These are phyloP conservation scores for Paspalum vaginatum DNA, from an alignment of 176 grass and related monocot species.

Conservation along the genomic window DNA sequence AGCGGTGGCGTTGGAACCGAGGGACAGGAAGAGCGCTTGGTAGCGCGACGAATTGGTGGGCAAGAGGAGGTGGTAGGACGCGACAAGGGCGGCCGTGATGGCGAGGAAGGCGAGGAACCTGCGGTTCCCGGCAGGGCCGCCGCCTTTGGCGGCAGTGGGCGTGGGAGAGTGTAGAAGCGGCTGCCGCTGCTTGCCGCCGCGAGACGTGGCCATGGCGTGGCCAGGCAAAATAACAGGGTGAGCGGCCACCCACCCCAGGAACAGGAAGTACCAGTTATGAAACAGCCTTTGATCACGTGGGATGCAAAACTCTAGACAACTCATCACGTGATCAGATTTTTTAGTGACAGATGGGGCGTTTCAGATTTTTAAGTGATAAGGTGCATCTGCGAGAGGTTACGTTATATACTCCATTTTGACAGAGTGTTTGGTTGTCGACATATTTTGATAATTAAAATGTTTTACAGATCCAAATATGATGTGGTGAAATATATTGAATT, in stretches of 20 bases:
- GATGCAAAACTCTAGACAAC: no score
- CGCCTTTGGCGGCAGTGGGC: not conserved
- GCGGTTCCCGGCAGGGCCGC: slow-evolving; percentile 1
- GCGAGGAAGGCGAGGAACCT: slow-evolving; percentile 27
- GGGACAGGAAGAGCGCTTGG: slow-evolving; percentile 79
- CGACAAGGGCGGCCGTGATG: slow-evolving; percentile 15
- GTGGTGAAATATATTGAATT: no score
- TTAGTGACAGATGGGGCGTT: no score
- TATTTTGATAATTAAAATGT: no score
- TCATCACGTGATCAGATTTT: no score
- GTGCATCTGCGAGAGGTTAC: no score
- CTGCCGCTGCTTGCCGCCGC: slow-evolving; percentile 33
- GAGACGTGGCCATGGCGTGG: slow-evolving; percentile 23
- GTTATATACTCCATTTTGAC: no score
- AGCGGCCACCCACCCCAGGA: not conserved
- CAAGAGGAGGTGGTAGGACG: slow-evolving; percentile 30
- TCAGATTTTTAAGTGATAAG: no score
- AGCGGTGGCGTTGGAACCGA: slow-evolving; percentile 72
- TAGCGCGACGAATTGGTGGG: slow-evolving; percentile 49
- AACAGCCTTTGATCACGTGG: not conserved
- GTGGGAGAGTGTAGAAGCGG: slow-evolving; percentile 34
- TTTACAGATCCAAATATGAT: no score
- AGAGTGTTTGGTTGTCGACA: no score
- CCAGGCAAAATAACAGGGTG: not conserved
- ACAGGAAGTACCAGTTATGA: not conserved